Percentiles rank a stretch among this genome's conserved stretches.
Conservation (phyloP, 2,329 filamentous ascomycete genomes). For the Sporothrix euskadiensis region DNA sequence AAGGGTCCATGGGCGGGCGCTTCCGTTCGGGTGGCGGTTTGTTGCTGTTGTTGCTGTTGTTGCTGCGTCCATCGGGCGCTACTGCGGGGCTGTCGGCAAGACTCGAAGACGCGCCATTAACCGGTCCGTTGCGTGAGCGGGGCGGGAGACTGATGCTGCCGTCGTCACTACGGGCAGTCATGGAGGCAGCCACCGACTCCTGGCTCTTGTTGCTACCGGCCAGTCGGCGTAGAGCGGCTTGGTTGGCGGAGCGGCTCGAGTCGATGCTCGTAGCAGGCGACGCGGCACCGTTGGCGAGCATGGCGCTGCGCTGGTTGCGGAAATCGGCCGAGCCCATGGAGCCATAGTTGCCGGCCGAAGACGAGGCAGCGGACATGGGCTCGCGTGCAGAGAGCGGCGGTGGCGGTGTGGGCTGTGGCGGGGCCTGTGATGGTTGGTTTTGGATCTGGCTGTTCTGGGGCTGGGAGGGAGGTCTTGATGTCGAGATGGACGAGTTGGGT, state of each 20-base stretch:
- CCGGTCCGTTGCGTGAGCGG: constrained; percentile 52
- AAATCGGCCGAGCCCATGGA: constrained; percentile 28
- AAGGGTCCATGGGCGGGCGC: constrained; percentile 65
- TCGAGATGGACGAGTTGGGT: background rate
- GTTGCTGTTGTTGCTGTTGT: constrained; percentile 49
- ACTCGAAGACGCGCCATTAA: constrained; percentile 36
- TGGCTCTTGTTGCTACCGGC: constrained; percentile 57
- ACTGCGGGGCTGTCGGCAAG: constrained; percentile 32
- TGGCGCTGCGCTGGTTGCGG: constrained; percentile 36
- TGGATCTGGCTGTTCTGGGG: background rate
- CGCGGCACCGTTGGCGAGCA: constrained; percentile 40
- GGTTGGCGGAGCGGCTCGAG: constrained; percentile 47
- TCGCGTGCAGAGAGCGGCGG: constrained; percentile 34
- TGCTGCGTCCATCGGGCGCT: constrained; percentile 29
- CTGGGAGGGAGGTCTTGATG: constrained; percentile 22
- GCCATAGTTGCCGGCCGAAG: constrained; percentile 30
- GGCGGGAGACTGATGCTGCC: constrained; percentile 48
- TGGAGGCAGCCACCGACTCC: constrained; percentile 55
- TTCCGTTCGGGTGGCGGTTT: constrained; percentile 61
- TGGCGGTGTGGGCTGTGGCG: constrained; percentile 27
- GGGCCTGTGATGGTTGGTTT: background rate
- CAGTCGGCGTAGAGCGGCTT: constrained; percentile 48
- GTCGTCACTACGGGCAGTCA: constrained; percentile 54
- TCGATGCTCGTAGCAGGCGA: constrained; percentile 57
- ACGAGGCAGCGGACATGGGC: constrained; percentile 31